Conservation (phyloP, 176 grass and related monocot species). For the Panicum miliaceum region DNA sequence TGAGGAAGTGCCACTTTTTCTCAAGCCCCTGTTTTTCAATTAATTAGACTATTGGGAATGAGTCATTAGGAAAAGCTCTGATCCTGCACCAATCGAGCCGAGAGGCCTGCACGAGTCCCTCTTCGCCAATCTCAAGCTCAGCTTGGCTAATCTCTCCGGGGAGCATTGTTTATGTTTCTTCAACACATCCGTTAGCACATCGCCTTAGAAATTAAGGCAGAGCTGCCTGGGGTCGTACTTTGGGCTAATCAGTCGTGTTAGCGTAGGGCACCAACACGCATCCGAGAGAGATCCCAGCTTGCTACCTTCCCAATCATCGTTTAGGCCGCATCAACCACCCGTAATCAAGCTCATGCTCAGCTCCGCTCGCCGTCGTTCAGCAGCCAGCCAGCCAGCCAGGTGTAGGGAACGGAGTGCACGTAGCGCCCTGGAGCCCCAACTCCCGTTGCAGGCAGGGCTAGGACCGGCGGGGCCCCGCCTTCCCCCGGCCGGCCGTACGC, state of each 20-base stretch:
- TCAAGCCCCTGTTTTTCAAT: neutral
- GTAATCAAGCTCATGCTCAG: neutral
- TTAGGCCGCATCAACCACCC: neutral
- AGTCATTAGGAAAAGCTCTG: neutral
- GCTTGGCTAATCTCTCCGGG: neutral
- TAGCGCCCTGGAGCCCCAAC: neutral
- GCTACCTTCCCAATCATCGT: neutral
- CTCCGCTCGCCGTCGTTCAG: neutral
- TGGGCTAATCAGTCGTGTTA: neutral
- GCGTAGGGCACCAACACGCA: neutral
- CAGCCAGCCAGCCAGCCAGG: slow-evolving; percentile 6
- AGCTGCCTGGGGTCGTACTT: neutral
- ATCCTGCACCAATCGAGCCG: neutral
- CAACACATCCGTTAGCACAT: neutral
- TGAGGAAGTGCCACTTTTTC: neutral
- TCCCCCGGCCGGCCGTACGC: slow-evolving; percentile 37
- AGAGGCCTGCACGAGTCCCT: neutral
- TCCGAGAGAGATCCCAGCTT: no score
- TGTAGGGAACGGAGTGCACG: slow-evolving; percentile 36
- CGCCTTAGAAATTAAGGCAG: neutral
- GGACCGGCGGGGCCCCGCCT: neutral
- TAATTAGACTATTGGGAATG: neutral
- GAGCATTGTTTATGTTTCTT: neutral
- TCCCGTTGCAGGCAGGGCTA: slow-evolving; percentile 5
- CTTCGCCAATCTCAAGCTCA: neutral